Conservation (phyloP, 2,329 filamentous ascomycete genomes). For the Bipolaris victoriae region DNA sequence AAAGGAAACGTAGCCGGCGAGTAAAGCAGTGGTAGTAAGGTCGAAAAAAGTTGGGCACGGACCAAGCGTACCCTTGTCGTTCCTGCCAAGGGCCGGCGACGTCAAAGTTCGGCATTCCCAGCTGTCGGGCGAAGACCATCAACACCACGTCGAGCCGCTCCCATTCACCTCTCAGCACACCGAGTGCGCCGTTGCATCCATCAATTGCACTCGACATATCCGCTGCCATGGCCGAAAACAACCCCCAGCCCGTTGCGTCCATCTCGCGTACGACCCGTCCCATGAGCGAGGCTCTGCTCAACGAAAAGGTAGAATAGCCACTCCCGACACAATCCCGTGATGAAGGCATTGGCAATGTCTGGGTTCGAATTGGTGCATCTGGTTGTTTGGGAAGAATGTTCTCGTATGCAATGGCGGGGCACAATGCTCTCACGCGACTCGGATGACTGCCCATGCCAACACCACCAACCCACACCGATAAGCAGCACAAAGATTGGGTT, state of each 20-base stretch:
- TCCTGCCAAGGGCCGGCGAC: conserved; percentile 32
- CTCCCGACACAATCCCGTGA: not conserved
- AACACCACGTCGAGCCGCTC: conserved; percentile 30
- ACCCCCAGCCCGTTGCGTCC: conserved; percentile 61
- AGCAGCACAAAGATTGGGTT: not conserved
- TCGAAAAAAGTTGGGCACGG: conserved; percentile 32
- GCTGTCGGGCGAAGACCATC: conserved; percentile 27
- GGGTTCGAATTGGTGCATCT: not conserved
- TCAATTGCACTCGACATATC: conserved; percentile 37
- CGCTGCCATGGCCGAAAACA: conserved; percentile 64
- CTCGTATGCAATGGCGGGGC: conserved; percentile 1
- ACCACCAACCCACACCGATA: conserved; percentile 2
- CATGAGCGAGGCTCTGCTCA: conserved; percentile 95
- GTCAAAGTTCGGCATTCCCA: conserved; percentile 35
- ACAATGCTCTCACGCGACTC: conserved; percentile 21
- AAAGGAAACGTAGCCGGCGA: not conserved
- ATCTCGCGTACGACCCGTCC: conserved; percentile 75
- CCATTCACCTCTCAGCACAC: conserved; percentile 18
- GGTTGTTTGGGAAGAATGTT: not conserved
- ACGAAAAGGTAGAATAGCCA: conserved; percentile 82
- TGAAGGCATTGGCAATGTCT: not conserved
- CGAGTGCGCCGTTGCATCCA: conserved; percentile 26
- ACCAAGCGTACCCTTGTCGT: conserved; percentile 14
- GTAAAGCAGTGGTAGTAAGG: conserved; percentile 8
- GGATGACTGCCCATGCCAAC: not conserved